Base-by-base conservation (phyloP, 2,329 filamentous ascomycete genomes). In the Tolypocladium tropicale region DNA sequence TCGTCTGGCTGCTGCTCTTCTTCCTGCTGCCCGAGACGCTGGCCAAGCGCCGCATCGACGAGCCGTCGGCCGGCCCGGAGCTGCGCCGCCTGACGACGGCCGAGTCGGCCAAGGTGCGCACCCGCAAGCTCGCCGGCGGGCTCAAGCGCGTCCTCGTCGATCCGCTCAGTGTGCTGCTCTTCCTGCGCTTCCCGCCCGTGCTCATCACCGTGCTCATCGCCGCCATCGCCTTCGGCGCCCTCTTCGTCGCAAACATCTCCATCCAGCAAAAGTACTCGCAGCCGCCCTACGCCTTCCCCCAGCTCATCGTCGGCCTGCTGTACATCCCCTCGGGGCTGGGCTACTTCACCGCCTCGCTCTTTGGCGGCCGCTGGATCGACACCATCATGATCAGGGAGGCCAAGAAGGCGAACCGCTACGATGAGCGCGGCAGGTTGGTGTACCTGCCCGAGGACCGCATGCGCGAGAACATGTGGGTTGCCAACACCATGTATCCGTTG, bases 361-460 rank as follows among this genome's bases (percentile, higher is more conserved):
- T 89, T 37, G 88, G 89, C 43, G 90, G 89, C 0, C 77, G 76
- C 46, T 94, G 89, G 90, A 86, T 89, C 62, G 90, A 95, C 67
- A 72, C 71, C 21, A 93, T 94, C 70, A 94, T 94, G 90, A 77
- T 81, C 34, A 81, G 87, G 23, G 86, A 90, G 69, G 90, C 90
- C 0, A 74, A 73, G n/a, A 84, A 79, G 60, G 88, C 86, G 0
- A 82, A 82, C 14, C 77, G 88, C 28, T 87, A 85, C 63, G 87
- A 90, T 61, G 79, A 78, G 37, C 70, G 81, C 39, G 89, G 88
- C 16, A 80, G 78, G 57, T 74, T 90, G 23, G 73, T 89, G 11
- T 87, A 83, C 64, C 75, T 83, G 2, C 90, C 90, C 0, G 90
- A 94, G 70, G 90, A 95, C 68, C 81, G 90, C 14, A 89, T 94